These are phyloP conservation scores for Pichia sp. DNA, from an alignment of 1,139 yeast species.

Conservation along the genomic window DNA sequence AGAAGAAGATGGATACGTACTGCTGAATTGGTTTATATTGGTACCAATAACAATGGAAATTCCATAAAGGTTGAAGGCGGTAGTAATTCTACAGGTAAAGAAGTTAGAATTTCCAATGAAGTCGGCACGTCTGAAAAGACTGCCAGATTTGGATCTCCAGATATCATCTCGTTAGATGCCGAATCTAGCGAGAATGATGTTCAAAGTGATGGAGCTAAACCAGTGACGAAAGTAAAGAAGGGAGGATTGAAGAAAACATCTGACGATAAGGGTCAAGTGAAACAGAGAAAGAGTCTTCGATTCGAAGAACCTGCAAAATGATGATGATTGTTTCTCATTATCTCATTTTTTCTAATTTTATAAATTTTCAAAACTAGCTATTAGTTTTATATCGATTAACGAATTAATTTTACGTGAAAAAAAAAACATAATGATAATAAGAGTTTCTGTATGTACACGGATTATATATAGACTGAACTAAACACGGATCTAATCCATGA, in stretches of 20 bases:
- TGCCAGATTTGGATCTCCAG: conserved; percentile 1
- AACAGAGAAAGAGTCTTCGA: conserved; percentile 13
- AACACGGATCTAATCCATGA: conserved; percentile 21
- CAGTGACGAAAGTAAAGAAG: background rate
- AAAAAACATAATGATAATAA: too few species aligned
- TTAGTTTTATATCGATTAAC: too few species aligned
- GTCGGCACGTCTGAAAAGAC: conserved; percentile 2
- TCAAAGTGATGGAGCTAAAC: background rate
- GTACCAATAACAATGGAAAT: conserved; percentile 2
- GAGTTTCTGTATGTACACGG: too few species aligned
- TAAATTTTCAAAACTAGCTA: too few species aligned
- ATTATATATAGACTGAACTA: too few species aligned
- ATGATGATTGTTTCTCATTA: too few species aligned
- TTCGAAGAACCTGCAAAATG: conserved; percentile 13
- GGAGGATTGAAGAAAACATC: conserved; percentile 11
- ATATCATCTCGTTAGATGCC: background rate
- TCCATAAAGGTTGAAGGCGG: background rate
- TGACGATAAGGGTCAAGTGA: conserved; percentile 5
- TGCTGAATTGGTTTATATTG: conserved; percentile 65
- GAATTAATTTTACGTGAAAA: too few species aligned
- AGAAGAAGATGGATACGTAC: conserved; percentile 95
- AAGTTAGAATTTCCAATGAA: background rate
- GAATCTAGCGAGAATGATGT: conserved; percentile 1
- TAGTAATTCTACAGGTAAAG: background rate
- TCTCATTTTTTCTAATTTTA: too few species aligned